Evolutionary conservation across 371 early-diverging fungal genomes (phyloP), one percentile per base, ranked within the genome.

Genomic region (Catenaria anguillulae): DNA sequence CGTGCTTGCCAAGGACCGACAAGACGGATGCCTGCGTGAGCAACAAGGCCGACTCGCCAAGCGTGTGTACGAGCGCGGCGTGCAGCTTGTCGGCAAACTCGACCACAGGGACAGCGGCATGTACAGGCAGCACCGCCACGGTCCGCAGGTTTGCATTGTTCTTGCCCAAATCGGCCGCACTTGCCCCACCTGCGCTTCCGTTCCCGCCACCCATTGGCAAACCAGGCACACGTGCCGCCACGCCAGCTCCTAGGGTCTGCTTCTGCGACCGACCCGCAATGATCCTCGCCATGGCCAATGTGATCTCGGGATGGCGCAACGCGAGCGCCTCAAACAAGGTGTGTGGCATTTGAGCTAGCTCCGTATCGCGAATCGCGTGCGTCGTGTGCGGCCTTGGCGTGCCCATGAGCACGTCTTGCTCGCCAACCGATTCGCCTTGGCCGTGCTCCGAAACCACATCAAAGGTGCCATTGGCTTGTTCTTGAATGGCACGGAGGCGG

Each of bases 301-400:
- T 91, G 63, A 96, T 88, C 60, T 86, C 87, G 1, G 98, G 97
- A 66, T 94, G 87, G 17, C 85, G 77, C 55, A 83, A 68, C 23
- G 93, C 86, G 35, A 97, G 78, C 6, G 94, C 87, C 63, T 89
- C 86, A 72, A 97, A 93, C 46, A 97, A 75, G 0, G 91, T 87
- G 61, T 87, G 89, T 1, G 98, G 98, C 79, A 97, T 85, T n/a
- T 91, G 79, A 19, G 93, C 92, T 17, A 96, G 77, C 70, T 97
- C 97, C 1, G 93, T 84, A 69, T 96, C 96, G 50, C 98, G 87
- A 64, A 97, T 97, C 8, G 98, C 96, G 67, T 96, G 93, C 21
- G 96, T 76, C 6, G 91, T 94, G n/a, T 84, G 82, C n/a, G 84
- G 79, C 50, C 91, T 82, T 0, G 82, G 80, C 10, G 79, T 74